Evolutionary conservation across 768 basidiomycete genomes (phyloP).

Genomic region (Amanita molliuscula): DNA sequence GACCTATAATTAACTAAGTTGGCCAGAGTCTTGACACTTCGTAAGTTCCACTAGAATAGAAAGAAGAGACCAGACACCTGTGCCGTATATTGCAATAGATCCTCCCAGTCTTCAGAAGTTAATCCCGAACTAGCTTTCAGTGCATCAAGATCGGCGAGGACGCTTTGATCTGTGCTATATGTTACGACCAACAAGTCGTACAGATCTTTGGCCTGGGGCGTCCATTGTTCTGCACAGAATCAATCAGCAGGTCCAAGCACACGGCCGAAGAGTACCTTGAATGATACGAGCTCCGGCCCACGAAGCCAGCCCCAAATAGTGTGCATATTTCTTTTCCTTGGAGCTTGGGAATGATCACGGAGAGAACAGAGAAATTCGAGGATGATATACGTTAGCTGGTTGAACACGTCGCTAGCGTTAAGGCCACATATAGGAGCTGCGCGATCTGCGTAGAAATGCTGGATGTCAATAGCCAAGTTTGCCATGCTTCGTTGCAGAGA

Average conservation of each 20-base stretch:
- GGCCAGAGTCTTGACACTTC: constrained; percentile 32
- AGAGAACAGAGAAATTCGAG: constrained; percentile 7
- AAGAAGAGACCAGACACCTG: constrained; percentile 38
- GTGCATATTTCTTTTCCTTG: constrained; percentile 72
- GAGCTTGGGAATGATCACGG: constrained; percentile 29
- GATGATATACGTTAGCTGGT: constrained; percentile 44
- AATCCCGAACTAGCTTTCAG: constrained; percentile 48
- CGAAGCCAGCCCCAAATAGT: constrained; percentile 57
- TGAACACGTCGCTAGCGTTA: constrained; percentile 57
- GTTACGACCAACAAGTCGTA: constrained; percentile 64
- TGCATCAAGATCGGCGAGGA: constrained; percentile 42
- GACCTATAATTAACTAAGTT: constrained; percentile 69
- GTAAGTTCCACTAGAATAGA: neutral
- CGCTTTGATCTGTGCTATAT: constrained; percentile 47
- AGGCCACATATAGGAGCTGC: constrained; percentile 67
- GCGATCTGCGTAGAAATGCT: constrained; percentile 70
- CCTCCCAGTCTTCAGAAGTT: constrained; percentile 52
- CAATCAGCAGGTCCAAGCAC: neutral
- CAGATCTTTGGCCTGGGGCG: constrained; percentile 53
- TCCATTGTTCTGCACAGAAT: constrained; percentile 55
- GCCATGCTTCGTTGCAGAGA: no score
- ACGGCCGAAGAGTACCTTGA: constrained; percentile 30
- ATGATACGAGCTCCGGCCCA: constrained; percentile 85
- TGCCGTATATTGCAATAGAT: constrained; percentile 58
- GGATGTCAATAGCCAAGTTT: constrained; percentile 25